Conservation (phyloP, 176 grass and related monocot species). For the Saccharum officinarum region DNA sequence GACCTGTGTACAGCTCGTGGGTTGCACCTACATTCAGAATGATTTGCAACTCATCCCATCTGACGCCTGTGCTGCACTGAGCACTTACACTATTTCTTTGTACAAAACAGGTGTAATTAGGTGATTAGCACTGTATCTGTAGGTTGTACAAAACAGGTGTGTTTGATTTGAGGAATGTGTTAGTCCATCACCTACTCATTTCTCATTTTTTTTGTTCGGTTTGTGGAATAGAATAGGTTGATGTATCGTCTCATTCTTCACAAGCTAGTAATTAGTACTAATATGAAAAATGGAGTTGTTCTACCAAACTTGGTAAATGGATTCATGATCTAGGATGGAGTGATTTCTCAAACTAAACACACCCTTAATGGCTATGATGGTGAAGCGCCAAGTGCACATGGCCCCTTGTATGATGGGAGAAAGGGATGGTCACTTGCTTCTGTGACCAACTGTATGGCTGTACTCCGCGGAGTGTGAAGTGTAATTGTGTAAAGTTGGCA, state of each 20-base stretch:
- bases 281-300: too few species aligned
- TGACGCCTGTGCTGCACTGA: background rate
- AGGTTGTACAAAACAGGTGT: background rate
- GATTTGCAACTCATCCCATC: background rate
- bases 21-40: background rate
- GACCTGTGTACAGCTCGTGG: background rate
- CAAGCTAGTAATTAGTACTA: too few species aligned
- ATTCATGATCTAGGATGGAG: too few species aligned
- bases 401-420: background rate
- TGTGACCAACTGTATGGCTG: background rate
- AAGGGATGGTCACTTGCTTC: conserved; percentile 16
- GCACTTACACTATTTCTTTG: background rate
- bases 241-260: too few species aligned
- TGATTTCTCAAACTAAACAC: too few species aligned
- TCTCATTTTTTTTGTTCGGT: too few species aligned
- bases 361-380: background rate
- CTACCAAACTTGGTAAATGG: too few species aligned
- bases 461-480: too few species aligned
- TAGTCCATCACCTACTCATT: too few species aligned
- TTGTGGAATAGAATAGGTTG: too few species aligned
- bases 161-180: too few species aligned
- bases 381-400: background rate
- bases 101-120: background rate
- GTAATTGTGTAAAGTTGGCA: background rate
- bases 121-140: background rate